Evolutionary conservation across 495 filamentous ascomycete genomes (phyloP).

Genomic region (Xylaria bambusicola): DNA sequence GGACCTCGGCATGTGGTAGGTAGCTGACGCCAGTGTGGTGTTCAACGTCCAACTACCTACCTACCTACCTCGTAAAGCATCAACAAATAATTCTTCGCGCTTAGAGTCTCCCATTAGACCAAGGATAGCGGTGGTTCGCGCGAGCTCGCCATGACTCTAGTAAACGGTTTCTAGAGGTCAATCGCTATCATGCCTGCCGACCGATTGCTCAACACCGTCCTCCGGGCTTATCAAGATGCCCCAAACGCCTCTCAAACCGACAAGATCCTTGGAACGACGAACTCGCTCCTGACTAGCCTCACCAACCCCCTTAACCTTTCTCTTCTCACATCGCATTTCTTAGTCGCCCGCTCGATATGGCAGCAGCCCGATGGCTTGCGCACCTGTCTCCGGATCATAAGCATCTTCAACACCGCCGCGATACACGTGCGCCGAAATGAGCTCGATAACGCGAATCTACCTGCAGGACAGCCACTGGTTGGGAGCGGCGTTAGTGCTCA

Average conservation of each 20-base stretch:
- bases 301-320: slow-evolving; percentile 89
- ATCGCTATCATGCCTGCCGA: slow-evolving; percentile 55
- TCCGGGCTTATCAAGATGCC: slow-evolving; percentile 51
- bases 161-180: background rate
- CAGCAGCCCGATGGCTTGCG: slow-evolving; percentile 68
- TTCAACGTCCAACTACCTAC: too few species aligned
- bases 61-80: too few species aligned
- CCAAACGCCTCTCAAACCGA: slow-evolving; percentile 52
- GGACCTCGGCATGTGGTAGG: too few species aligned
- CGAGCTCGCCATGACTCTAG: background rate
- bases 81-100: background rate
- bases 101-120: background rate
- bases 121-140: background rate
- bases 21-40: too few species aligned
- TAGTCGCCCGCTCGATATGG: slow-evolving; percentile 88
- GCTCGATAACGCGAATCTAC: slow-evolving; percentile 52
- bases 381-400: slow-evolving; percentile 73
- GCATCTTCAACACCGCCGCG: slow-evolving; percentile 85
- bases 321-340: slow-evolving; percentile 85
- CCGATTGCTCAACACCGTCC: slow-evolving; percentile 52
- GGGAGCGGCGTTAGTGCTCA: slow-evolving; percentile 60
- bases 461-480: slow-evolving; percentile 35
- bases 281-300: slow-evolving; percentile 77
- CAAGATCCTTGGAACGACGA: slow-evolving; percentile 74
- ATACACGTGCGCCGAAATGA: slow-evolving; percentile 61